These are phyloP conservation scores for Exophiala oligosperma DNA, from an alignment of 2,329 filamentous ascomycete species.

Conservation along the genomic window DNA sequence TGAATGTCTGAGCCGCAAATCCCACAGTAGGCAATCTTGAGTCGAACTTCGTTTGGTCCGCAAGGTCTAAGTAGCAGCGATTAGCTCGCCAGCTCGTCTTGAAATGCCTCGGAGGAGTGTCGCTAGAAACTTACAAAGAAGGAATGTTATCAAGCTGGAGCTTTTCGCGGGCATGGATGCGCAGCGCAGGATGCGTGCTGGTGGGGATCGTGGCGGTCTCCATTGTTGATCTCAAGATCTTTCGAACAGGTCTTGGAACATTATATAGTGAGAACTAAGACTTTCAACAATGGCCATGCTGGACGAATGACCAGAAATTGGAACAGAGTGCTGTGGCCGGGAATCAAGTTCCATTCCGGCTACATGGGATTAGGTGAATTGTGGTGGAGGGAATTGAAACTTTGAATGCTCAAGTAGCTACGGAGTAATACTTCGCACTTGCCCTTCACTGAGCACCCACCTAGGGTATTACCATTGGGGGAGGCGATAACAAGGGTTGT, in stretches of 20 bases:
- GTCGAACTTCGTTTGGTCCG: conserved; percentile 9
- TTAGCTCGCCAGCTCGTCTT: background rate
- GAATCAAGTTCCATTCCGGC: conserved; percentile 5
- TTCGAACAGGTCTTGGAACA: background rate
- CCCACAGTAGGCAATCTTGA: conserved; percentile 27
- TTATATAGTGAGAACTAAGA: background rate
- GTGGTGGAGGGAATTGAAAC: no score
- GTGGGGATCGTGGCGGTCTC: conserved; percentile 6
- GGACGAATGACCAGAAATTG: background rate
- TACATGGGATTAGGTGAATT: background rate
- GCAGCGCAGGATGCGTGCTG: background rate
- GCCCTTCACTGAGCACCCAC: no score
- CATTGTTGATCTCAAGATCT: background rate
- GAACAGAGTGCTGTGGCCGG: background rate
- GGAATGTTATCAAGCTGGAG: no score
- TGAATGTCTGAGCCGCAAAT: conserved; percentile 39
- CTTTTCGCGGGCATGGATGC: no score
- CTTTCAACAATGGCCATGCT: no score
- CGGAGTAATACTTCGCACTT: no score
- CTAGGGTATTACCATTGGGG: no score
- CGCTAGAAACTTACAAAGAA: background rate
- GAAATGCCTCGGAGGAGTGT: background rate
- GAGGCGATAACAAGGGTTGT: no score
- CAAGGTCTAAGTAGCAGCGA: conserved; percentile 2
- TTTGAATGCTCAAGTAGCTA: no score